Base-by-base conservation (phyloP, 345 rosid genomes). In the Heritiera littoralis region DNA sequence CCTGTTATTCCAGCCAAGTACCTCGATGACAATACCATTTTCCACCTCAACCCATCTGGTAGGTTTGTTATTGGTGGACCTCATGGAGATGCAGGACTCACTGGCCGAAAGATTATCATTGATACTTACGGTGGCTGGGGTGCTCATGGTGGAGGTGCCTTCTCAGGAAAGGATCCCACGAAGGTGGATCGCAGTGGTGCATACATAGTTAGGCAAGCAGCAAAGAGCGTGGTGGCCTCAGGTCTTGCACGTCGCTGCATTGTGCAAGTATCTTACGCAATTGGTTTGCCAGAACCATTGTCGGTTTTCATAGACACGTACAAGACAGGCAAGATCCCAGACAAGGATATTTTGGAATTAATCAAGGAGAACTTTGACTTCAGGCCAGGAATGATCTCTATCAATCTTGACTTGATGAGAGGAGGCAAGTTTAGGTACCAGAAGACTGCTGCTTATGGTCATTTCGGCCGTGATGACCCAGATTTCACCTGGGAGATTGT, bases 151-250 rank as follows among this genome's bases (percentile, higher is more conserved):
- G 91, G 89, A 67, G 91, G 91, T 82, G 91, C 91, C 20, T 85
- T 88, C 86, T 88, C 91, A 9, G 91, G 91, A 59, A 88, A 88
- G 77, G 91, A 91, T 58, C 94, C 96, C 1, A 92, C 94, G 1
- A 90, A 92, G 87, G 92, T 91, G 79, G 95, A 91, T 81, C 89
- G 93, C 23, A 91, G 93, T 77, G 95, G 93, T 81, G 96, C 96
- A n/a, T 92, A 92, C 59, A 86, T 92, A 35, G 93, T 83, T 43
- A 90, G 96, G 83, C 96, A 89, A 80, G 94, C 94, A 45, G 96
- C 96, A 30, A 92, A 92, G 86, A 90, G 92, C 13, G 89, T 89
- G 70, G 96, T 92, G 17, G 94, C 94, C 35, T 85, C 92, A 4
- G 90, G 92, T 61, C 97, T 90, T 0, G 94, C 97, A 11, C 89